Evolutionary conservation across 306 rosid species (phyloP).

Genomic region (Sechiopsis laciniata): DNA sequence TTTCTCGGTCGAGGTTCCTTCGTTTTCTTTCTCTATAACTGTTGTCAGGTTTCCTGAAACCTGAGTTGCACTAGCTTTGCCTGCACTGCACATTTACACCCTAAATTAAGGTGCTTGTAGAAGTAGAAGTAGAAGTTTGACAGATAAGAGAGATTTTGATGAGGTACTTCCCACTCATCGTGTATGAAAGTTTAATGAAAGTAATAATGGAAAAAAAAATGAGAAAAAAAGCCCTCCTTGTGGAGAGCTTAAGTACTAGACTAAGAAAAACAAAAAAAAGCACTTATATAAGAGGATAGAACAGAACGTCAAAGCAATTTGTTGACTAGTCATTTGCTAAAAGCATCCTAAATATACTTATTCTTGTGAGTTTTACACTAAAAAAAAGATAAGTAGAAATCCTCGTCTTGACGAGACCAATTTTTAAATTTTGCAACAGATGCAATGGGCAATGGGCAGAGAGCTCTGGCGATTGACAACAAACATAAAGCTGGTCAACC

Average conservation of each 20-base stretch:
- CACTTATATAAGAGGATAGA: neutral
- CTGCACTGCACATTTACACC: conserved; percentile 42
- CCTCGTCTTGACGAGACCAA: no score
- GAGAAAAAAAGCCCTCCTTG: neutral
- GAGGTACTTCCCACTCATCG: neutral
- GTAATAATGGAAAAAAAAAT: no score
- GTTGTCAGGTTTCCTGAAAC: conserved; percentile 27
- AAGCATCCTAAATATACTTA: neutral
- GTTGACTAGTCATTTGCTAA: neutral
- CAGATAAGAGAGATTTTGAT: neutral
- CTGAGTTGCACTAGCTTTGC: conserved; percentile 32
- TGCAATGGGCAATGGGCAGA: no score
- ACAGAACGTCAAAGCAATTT: neutral
- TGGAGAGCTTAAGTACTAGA: neutral
- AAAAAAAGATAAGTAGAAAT: neutral
- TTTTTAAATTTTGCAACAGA: no score
- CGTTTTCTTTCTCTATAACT: conserved; percentile 33
- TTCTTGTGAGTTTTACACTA: neutral
- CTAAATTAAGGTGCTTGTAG: neutral
- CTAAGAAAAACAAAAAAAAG: neutral
- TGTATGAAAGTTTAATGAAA: neutral
- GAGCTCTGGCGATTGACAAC: no score
- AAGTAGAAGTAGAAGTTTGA: neutral
- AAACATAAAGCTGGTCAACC: no score
- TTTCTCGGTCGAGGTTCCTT: conserved; percentile 30